Base-by-base conservation (phyloP, 129 eudicot genomes). In the Flaveria robusta region DNA sequence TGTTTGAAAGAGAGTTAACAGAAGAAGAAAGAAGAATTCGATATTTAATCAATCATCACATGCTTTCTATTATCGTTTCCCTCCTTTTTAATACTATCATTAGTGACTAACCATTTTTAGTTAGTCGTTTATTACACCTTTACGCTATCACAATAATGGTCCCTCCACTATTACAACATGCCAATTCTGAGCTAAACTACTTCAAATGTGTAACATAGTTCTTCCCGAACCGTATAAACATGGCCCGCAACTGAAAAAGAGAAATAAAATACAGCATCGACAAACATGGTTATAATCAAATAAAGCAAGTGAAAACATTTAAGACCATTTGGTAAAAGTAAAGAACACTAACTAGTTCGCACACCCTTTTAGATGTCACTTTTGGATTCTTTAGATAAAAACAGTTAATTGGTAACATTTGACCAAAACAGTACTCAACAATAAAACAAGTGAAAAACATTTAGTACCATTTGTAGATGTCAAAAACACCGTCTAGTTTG, bases 391-490 rank as follows among this genome's bases (percentile, higher is more conserved):
- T 63, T 26, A 15, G 10, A 62, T 10, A 9, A 22, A 15, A 62
- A 62, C 43, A 34, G 39, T 6, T 34, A 1, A 34, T 5, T 34
- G 12, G 42, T 34, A 67, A 7, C 9, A 16, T 29, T 62, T 37
- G 46, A 64, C 51, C 5, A 27, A 62, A 74, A 63, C 62, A 6
- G 60, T 9, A 11, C 49, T 19, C 51, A 19, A 41, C 45, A 22
- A 47, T 1, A 71, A 62, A 39, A 13, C 72, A 19, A 47, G 34
- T 19, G n/a, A 71, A 47, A 26, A 29, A 58, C 43, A 43, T 70
- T 56, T 37, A 69, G 27, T 34, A 69, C 63, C 62, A 37, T 77
- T 16, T 16, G 64, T 66, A 43, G 41, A 31, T 50, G 64, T 50
- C 39, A 65, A 19, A 2, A 72, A 45, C 34, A 60, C 70, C 7